A percentile compares a stretch with the other conserved stretches of the same genome.
phyloP scores from a whole-genome alignment of 331 rosid species.

The Rhamnella rubrinervis region DNA sequence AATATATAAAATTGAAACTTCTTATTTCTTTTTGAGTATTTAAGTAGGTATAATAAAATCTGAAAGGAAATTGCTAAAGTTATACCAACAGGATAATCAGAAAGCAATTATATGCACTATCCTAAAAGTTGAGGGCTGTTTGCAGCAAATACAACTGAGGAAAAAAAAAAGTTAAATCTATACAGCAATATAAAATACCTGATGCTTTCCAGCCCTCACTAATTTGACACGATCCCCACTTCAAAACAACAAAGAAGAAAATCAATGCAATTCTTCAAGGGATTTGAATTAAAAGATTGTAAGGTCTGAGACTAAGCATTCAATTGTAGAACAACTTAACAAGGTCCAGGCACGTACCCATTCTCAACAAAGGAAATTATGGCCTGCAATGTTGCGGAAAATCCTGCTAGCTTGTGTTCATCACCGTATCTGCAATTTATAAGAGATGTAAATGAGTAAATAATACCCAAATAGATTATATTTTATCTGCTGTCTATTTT shows the following conservation, averaged over 20 bases:
- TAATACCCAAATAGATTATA: slow-evolving; percentile 2
- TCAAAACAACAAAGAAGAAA: slow-evolving; percentile 24
- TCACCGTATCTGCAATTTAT: slow-evolving; percentile 70
- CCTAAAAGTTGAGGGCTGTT: neutral
- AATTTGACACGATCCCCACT: slow-evolving; percentile 82
- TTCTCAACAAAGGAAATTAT: slow-evolving; percentile 92
- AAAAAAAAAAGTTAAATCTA: slow-evolving; percentile 16
- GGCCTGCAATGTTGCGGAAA: slow-evolving; percentile 96
- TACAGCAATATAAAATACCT: slow-evolving; percentile 44
- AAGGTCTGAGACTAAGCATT: neutral
- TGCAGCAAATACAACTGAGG: neutral
- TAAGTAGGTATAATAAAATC: neutral
- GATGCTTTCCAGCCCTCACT: slow-evolving; percentile 94
- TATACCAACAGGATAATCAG: slow-evolving; percentile 2
- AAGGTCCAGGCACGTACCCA: slow-evolving; percentile 51
- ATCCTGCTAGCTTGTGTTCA: slow-evolving; percentile 95
- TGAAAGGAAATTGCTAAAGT: neutral
- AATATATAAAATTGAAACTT: slow-evolving; percentile 1
- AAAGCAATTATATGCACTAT: slow-evolving; percentile 10
- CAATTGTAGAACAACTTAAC: slow-evolving; percentile 14
- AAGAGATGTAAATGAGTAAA: slow-evolving; percentile 22
- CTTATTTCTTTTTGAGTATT: neutral
- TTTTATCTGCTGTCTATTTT: neutral
- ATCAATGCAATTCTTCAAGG: slow-evolving; percentile 16
- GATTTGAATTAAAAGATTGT: slow-evolving; percentile 17